A percentile compares a stretch with the other conserved stretches of the same genome.
These are phyloP conservation scores for Stagonosporopsis rhizophila DNA, from an alignment of 2,329 filamentous ascomycete species.

Conservation along the genomic window DNA sequence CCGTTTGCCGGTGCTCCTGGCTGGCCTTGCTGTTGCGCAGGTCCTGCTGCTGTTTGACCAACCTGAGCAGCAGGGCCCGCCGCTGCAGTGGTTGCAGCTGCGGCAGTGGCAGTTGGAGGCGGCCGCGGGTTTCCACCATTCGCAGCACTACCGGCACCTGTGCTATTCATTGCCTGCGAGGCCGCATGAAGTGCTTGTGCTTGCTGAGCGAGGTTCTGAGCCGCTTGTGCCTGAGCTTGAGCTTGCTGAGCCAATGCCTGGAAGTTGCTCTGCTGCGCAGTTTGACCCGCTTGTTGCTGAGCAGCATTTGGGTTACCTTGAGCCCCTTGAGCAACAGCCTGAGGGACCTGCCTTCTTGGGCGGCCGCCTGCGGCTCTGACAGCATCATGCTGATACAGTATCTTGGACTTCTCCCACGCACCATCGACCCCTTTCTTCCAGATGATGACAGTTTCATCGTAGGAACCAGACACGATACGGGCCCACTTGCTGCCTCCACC, in stretches of 20 bases:
- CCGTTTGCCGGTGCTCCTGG: slow-evolving; percentile 27
- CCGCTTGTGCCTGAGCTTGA: slow-evolving; percentile 46
- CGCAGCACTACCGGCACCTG: slow-evolving; percentile 19
- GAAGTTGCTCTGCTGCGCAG: slow-evolving; percentile 32
- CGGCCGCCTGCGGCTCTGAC: slow-evolving; percentile 56
- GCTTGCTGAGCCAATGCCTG: slow-evolving; percentile 47
- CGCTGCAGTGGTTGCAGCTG: slow-evolving; percentile 11
- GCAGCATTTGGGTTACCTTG: slow-evolving; percentile 17
- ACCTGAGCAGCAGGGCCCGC: slow-evolving; percentile 4
- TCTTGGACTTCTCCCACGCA: slow-evolving; percentile 80
- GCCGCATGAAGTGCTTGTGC: slow-evolving; percentile 46
- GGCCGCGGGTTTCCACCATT: slow-evolving; percentile 15
- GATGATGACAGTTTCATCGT: slow-evolving; percentile 94
- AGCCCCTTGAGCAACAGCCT: slow-evolving; percentile 26
- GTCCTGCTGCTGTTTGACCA: slow-evolving; percentile 17
- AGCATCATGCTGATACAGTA: slow-evolving; percentile 76
- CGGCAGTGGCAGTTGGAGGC: slow-evolving; percentile 6
- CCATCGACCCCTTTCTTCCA: slow-evolving; percentile 89
- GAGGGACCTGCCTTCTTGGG: slow-evolving; percentile 39
- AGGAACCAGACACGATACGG: slow-evolving; percentile 95
- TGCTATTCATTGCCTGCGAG: slow-evolving; percentile 38
- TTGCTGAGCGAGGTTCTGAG: slow-evolving; percentile 44
- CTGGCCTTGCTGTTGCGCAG: slow-evolving; percentile 22
- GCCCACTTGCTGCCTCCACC: slow-evolving; percentile 89
- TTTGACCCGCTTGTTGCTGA: slow-evolving; percentile 29